phyloP scores from a whole-genome alignment of 495 filamentous ascomycete species.

The Chaetomium tenue region DNA sequence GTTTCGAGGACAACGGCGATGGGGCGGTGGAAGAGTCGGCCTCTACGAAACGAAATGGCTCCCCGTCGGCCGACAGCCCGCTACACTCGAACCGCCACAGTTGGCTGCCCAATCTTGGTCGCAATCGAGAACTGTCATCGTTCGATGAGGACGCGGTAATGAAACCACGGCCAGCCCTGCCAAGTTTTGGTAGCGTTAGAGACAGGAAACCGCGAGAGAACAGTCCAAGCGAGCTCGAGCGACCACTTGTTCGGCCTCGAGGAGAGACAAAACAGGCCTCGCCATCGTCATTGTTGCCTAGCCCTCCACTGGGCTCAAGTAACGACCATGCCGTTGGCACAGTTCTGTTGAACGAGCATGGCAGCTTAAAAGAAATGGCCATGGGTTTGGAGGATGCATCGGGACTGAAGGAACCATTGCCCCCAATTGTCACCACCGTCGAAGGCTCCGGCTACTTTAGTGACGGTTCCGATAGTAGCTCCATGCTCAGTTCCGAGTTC shows the following conservation, averaged over 20 bases:
- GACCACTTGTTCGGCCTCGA: conserved; percentile 52
- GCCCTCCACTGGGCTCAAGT: conserved; percentile 45
- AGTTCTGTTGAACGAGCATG: conserved; percentile 50
- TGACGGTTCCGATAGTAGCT: conserved; percentile 39
- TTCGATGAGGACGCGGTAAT: conserved; percentile 66
- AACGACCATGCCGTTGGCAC: conserved; percentile 65
- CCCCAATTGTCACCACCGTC: conserved; percentile 64
- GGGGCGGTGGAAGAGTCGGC: conserved; percentile 60
- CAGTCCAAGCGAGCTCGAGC: conserved; percentile 36
- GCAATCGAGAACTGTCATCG: conserved; percentile 43
- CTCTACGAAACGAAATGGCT: conserved; percentile 51
- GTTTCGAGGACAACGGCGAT: conserved; percentile 71
- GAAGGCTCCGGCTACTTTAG: conserved; percentile 59
- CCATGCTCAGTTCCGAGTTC: conserved; percentile 24
- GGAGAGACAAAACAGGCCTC: conserved; percentile 34
- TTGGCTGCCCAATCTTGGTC: conserved; percentile 57
- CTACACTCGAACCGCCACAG: conserved; percentile 47
- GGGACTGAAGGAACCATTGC: conserved; percentile 56
- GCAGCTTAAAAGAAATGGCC: conserved; percentile 34
- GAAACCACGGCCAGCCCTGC: conserved; percentile 71
- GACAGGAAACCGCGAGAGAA: conserved; percentile 45
- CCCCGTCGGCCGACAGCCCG: conserved; percentile 50
- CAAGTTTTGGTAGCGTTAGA: conserved; percentile 81
- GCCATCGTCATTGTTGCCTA: conserved; percentile 21
- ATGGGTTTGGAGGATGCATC: conserved; percentile 50